Conservation (phyloP, 2,329 filamentous ascomycete genomes). For the Polytolypa hystricis region DNA sequence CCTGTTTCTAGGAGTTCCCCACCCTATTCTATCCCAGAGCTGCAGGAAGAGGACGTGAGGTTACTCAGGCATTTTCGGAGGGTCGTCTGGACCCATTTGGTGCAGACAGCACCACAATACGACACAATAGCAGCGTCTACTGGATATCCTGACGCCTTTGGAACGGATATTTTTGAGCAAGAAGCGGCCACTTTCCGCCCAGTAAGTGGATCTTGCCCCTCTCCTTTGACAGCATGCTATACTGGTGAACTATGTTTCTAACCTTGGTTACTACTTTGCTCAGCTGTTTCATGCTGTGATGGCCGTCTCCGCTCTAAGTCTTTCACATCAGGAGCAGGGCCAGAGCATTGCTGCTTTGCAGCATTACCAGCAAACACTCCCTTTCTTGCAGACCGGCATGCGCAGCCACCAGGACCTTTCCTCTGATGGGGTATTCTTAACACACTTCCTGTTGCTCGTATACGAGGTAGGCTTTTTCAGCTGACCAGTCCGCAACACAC, state of each 20-base stretch:
- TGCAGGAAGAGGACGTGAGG: slow-evolving; percentile 21
- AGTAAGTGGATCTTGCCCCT: slow-evolving; percentile 25
- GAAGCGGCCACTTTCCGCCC: slow-evolving; percentile 41
- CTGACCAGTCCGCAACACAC: too few relatives aligned
- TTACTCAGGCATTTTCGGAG: slow-evolving; percentile 31
- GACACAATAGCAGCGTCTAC: slow-evolving; percentile 14
- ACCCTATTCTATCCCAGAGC: slow-evolving; percentile 9
- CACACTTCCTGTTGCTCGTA: slow-evolving; percentile 46
- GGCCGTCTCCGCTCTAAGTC: slow-evolving; percentile 45
- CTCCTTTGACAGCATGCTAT: not conserved
- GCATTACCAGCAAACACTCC: slow-evolving; percentile 44
- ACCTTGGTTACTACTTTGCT: not conserved
- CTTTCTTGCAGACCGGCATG: slow-evolving; percentile 35
- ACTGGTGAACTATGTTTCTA: not conserved
- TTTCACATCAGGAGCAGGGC: slow-evolving; percentile 36
- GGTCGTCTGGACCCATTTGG: slow-evolving; percentile 32
- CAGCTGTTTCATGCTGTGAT: slow-evolving; percentile 48
- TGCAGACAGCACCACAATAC: slow-evolving; percentile 19
- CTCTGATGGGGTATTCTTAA: slow-evolving; percentile 46
- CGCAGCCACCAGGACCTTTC: slow-evolving; percentile 40
- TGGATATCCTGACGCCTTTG: slow-evolving; percentile 19
- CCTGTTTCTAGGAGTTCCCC: slow-evolving; percentile 7
- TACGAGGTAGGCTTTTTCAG: slow-evolving; percentile 39
- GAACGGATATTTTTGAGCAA: slow-evolving; percentile 34
- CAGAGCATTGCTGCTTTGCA: slow-evolving; percentile 41